Evolutionary conservation across 805 yeast genomes (phyloP).

Genomic region (Wickerhamiella hasegawae): DNA sequence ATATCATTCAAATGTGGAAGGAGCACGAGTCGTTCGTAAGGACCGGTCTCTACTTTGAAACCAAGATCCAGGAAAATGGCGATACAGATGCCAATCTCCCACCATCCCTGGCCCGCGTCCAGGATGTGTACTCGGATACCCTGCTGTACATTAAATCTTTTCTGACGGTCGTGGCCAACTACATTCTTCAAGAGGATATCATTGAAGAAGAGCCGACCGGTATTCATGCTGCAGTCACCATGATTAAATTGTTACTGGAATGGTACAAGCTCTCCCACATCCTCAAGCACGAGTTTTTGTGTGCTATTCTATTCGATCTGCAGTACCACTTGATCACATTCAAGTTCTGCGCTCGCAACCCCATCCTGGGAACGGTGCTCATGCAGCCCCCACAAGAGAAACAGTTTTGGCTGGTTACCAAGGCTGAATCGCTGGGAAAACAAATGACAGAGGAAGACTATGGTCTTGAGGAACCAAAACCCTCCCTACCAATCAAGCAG

Average conservation of each 20-base stretch:
- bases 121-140: conserved; percentile 36
- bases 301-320: conserved; percentile 59
- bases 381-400: conserved; percentile 1
- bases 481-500: not conserved
- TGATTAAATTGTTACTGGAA: conserved; percentile 29
- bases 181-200: conserved; percentile 33
- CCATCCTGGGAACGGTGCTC: conserved; percentile 9
- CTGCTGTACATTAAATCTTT: conserved; percentile 46
- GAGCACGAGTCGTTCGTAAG: conserved; percentile 56
- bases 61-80: conserved; percentile 20
- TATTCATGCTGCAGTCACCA: conserved; percentile 9
- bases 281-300: conserved; percentile 59
- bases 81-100: conserved; percentile 12
- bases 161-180: conserved; percentile 45
- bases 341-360: conserved; percentile 18
- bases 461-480: not conserved
- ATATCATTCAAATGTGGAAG: conserved; percentile 53
- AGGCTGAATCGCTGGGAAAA: not conserved
- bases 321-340: conserved; percentile 32
- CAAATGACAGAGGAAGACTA: not conserved
- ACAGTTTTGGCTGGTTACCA: not conserved
- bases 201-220: conserved; percentile 8
- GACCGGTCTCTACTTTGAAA: conserved; percentile 44
- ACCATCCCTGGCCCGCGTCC: conserved; percentile 37
- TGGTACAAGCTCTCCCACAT: conserved; percentile 76